Conservation (phyloP, 345 rosid genomes). For the Salix purpurea region DNA sequence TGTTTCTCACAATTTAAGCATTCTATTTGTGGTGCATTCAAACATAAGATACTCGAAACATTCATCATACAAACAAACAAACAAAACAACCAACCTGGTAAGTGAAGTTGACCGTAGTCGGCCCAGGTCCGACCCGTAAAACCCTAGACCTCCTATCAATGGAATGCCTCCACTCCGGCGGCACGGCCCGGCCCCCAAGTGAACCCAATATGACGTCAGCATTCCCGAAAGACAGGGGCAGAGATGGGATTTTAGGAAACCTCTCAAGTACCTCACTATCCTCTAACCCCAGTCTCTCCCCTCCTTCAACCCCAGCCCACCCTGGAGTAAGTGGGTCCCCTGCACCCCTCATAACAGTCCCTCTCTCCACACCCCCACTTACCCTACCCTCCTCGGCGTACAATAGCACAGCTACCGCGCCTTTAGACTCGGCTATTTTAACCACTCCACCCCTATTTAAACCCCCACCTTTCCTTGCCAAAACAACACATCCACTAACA, state of each 20-base stretch:
- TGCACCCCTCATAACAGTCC: constrained; percentile 85
- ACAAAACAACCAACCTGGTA: constrained; percentile 51
- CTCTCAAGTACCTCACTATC: constrained; percentile 49
- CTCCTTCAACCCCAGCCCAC: constrained; percentile 71
- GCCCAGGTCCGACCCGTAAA: constrained; percentile 65
- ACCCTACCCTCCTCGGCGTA: constrained; percentile 48
- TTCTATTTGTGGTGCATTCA: background rate
- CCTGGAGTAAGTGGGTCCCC: constrained; percentile 97
- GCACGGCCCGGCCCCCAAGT: constrained; percentile 51
- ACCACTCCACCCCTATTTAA: constrained; percentile 66
- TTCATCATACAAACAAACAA: background rate
- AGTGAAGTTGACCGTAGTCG: constrained; percentile 59
- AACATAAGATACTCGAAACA: background rate
- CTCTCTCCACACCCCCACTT: constrained; percentile 72
- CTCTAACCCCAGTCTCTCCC: constrained; percentile 58
- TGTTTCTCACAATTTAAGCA: background rate
- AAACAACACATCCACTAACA: constrained; percentile 58
- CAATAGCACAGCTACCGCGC: constrained; percentile 72
- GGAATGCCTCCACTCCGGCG: constrained; percentile 54
- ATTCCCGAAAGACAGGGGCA: constrained; percentile 67
- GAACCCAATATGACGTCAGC: constrained; percentile 64
- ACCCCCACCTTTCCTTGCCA: constrained; percentile 54
- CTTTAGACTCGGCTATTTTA: constrained; percentile 54
- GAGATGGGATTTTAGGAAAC: constrained; percentile 71
- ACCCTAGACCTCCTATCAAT: constrained; percentile 28